phyloP scores from a whole-genome alignment of 2,329 filamentous ascomycete genomes.

The Fusarium buharicum region DNA sequence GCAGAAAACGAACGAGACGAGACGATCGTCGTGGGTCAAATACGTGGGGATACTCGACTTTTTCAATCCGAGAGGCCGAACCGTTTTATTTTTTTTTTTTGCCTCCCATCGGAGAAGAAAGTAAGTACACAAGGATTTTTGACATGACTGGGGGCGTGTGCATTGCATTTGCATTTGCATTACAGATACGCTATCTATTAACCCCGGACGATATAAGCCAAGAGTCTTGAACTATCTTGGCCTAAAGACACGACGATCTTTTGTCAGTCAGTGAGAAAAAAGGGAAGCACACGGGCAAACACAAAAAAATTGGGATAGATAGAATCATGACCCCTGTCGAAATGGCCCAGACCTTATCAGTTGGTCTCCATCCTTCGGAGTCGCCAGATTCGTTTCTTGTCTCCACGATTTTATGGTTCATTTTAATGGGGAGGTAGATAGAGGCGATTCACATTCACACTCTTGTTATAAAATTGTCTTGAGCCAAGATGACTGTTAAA shows the following conservation, averaged over 20 bases:
- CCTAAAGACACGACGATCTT: no score
- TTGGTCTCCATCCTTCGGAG: neutral
- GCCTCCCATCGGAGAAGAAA: neutral
- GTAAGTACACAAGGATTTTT: neutral
- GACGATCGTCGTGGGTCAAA: constrained; percentile 30
- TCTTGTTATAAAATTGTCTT: no score
- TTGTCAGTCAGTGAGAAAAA: no score
- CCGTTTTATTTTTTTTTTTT: constrained; percentile 13
- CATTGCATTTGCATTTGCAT: no score
- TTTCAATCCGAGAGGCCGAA: constrained; percentile 22
- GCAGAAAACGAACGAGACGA: constrained; percentile 1
- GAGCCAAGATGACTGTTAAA: no score
- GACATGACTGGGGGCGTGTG: constrained; percentile 1
- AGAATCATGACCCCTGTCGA: no score
- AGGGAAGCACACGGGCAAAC: neutral
- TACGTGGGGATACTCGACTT: constrained; percentile 33
- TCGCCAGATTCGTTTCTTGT: no score
- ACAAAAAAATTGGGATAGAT: neutral
- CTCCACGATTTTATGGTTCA: no score
- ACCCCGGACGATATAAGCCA: no score
- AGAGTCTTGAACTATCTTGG: no score
- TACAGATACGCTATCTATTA: neutral
- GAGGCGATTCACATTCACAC: no score
- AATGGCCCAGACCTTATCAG: constrained; percentile 12
- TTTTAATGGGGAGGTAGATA: no score